Evolutionary conservation across 331 rosid species (phyloP).

Genomic region (Ulmus americana): DNA sequence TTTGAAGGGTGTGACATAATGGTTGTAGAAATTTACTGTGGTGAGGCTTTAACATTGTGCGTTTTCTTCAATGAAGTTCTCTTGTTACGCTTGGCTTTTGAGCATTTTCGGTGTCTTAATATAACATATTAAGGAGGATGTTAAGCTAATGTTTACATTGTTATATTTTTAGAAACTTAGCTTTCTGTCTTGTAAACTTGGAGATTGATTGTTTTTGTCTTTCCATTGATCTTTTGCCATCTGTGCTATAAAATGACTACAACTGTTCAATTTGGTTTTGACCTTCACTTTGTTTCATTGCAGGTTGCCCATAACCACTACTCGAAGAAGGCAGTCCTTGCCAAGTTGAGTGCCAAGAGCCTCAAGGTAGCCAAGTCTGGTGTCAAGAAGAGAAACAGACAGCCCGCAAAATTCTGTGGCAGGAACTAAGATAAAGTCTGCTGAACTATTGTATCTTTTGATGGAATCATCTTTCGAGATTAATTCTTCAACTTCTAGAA

Average conservation of each 20-base stretch:
- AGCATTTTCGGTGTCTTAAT: neutral
- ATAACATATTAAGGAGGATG: too few relatives aligned
- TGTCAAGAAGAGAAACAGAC: constrained; percentile 89
- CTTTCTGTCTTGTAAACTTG: neutral
- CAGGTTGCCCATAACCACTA: constrained; percentile 69
- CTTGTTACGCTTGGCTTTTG: constrained; percentile 17
- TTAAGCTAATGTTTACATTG: too few relatives aligned
- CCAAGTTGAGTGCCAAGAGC: constrained; percentile 92
- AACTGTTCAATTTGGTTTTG: too few relatives aligned
- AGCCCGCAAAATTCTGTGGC: constrained; percentile 41
- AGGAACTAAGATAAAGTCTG: constrained; percentile 39
- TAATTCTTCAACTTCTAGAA: neutral
- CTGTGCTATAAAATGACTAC: too few relatives aligned
- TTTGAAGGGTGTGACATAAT: too few relatives aligned
- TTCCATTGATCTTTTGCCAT: too few relatives aligned
- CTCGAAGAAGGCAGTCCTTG: constrained; percentile 76
- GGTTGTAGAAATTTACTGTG: too few relatives aligned
- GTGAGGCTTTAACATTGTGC: constrained; percentile 41
- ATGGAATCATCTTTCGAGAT: constrained; percentile 2
- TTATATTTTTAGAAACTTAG: neutral
- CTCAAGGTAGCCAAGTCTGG: constrained; percentile 89
- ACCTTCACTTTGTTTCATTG: neutral
- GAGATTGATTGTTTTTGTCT: neutral
- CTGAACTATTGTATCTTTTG: neutral
- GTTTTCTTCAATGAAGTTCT: neutral